Evolutionary conservation across 495 filamentous ascomycete species (phyloP), one percentile per base, ranked within the genome.

Genomic region (Aspergillus avenaceus): DNA sequence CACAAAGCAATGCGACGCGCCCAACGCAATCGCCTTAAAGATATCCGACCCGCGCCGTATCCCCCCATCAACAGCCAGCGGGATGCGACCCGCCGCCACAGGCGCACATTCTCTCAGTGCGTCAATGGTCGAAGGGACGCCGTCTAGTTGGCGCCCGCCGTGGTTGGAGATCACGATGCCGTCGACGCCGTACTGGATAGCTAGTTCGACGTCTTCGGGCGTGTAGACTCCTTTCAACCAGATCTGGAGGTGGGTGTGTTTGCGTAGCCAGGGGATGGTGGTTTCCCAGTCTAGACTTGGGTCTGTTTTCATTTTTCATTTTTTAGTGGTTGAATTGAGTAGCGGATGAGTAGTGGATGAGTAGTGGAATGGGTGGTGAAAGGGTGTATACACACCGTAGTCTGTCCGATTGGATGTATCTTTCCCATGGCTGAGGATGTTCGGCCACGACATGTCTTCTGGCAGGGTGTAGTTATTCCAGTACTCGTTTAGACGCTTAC

Each of bases 151-250:
- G 11, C 91, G 78, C 6, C 91, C 91, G 29, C 92, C 91, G 71
- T 97, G 91, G 71, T 96, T 97, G 25, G 88, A 93, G 24, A 97
- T 77, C 14, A 97, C 85, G 25, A 97, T 84, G 49, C 90, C 91
- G 58, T 93, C 84, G 12, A 93, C 82, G 41, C 87, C 87, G 42
- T 67, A 61, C 52, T 91, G 83, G 56, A 90, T 77, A 19, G 92
- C 91, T 22, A 76, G 77, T 52, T 93, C 65, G 24, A 95, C 90
- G 61, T 97, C 91, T 62, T 96, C 72, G 1, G 66, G 65, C 14
- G 86, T 75, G 72, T 88, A 87, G 26, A 96, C 87, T 49, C 92
- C 93, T 75, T 97, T 97, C 50, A 97, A 81, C 48, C 95, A 78
- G 53, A 97, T 95, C 41, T 90, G 87, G 86, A 97, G 88, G 57